Evolutionary conservation across 352 stramenopile genomes (phyloP), one percentile per base, ranked within the genome.

Genomic region (Phytopythium cucurbitacearum): DNA sequence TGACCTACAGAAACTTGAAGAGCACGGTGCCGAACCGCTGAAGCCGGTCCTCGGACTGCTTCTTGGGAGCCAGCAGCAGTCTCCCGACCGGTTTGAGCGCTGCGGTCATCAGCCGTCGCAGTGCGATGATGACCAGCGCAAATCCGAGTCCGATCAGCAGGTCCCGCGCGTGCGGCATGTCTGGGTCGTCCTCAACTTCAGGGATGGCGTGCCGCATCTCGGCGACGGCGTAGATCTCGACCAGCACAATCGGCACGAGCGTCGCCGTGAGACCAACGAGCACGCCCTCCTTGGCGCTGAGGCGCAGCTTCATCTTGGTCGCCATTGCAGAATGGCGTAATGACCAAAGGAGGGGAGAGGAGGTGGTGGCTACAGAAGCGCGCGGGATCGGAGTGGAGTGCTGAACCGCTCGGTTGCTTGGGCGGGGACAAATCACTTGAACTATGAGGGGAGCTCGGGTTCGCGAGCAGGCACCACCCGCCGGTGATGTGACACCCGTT

Each of bases 1-100:
- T n/a, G 3, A 47, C 59, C 54, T 43, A 73, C 65, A 52, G 43
- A 35, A 73, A 65, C 54, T 73, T 73, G 61, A 73, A 73, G 48
- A 70, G 61, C 41, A 73, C 65, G 2, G 61, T 70, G 32, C 60
- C 53, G 61, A 73, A 73, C 35, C 65, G 60, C 37, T 73, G 53
- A 21, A 73, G 51, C 34, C 65, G 65, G 46, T 73, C 65, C 34
- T 51, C 51, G 34, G 53, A 53, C 38, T 53, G 47, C 51, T 73
- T 73, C 44, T 51, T 28, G 5, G 65, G 60, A 11, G 58, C 59
- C 6, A 73, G 43, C 12, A 73, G 45, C 4, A 62, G 21, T 21
- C 59, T 53, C 0, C 61, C 65, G 15, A 70, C n/a, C 0, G 65
- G 65, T 38, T 70, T 61, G 32, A 63, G 38, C 21, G 53, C 34